Evolutionary conservation across 108 stramenopile genomes (phyloP).

Genomic region (Cyclotella atomus): DNA sequence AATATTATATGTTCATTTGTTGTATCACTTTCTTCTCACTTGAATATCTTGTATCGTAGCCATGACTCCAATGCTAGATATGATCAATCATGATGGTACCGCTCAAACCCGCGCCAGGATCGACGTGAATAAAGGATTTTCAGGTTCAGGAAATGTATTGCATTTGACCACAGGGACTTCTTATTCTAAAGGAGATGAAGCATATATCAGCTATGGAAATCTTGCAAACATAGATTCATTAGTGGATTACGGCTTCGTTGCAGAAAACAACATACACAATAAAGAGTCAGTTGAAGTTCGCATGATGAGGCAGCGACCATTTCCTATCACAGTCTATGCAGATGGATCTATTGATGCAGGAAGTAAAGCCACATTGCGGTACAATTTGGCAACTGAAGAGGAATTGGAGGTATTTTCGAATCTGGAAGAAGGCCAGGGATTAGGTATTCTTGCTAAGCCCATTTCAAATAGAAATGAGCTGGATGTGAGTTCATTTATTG

Average conservation of each 20-base stretch:
- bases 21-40: too few relatives aligned
- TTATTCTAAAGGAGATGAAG: constrained; percentile 53
- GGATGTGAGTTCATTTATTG: constrained; percentile 70
- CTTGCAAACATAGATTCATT: constrained; percentile 76
- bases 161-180: constrained; percentile 28
- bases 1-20: too few relatives aligned
- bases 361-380: constrained; percentile 54
- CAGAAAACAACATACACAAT: constrained; percentile 57
- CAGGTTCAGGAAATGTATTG: constrained; percentile 39
- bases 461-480: constrained; percentile 59
- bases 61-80: constrained; percentile 78
- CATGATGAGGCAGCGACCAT: constrained; percentile 56
- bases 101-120: constrained; percentile 52
- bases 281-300: constrained; percentile 60
- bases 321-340: constrained; percentile 50
- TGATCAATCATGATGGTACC: constrained; percentile 75
- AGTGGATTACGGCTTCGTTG: constrained; percentile 75
- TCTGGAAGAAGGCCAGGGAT: constrained; percentile 39
- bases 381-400: constrained; percentile 47
- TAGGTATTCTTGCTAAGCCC: constrained; percentile 56
- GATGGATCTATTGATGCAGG: constrained; percentile 65
- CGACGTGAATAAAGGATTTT: constrained; percentile 42
- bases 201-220: constrained; percentile 71
- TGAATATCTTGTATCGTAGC: too few relatives aligned
- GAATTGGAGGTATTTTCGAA: constrained; percentile 52